These are phyloP conservation scores for Hericium coralloides DNA, from an alignment of 768 basidiomycete species.

Conservation along the genomic window DNA sequence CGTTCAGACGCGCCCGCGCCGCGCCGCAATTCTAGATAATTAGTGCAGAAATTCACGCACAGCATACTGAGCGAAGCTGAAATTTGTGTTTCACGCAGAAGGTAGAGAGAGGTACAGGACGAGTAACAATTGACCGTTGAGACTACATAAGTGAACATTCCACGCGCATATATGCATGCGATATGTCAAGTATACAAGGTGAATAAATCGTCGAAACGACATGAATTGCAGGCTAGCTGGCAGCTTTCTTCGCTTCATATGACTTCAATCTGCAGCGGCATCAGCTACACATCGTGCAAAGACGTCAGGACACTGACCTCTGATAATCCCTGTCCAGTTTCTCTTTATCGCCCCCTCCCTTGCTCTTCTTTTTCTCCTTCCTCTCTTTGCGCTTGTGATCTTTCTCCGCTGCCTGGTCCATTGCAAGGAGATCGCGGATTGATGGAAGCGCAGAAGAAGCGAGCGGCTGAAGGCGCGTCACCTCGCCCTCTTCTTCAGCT, in stretches of 20 bases:
- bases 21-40: too few species aligned
- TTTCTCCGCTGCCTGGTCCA: slow-evolving; percentile 60
- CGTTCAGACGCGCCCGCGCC: too few species aligned
- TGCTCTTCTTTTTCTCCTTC: slow-evolving; percentile 65
- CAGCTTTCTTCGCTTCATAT: slow-evolving; percentile 23
- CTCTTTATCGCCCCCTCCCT: slow-evolving; percentile 24
- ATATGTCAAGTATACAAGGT: neutral
- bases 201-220: neutral
- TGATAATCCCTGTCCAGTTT: slow-evolving; percentile 50
- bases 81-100: too few species aligned
- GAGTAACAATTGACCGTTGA: too few species aligned
- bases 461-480: slow-evolving; percentile 61
- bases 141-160: too few species aligned
- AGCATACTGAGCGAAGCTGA: too few species aligned
- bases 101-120: too few species aligned
- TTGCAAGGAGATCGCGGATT: slow-evolving; percentile 72
- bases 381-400: slow-evolving; percentile 60
- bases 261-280: slow-evolving; percentile 18
- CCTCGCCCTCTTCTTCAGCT: slow-evolving; percentile 32
- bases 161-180: too few species aligned
- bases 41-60: too few species aligned
- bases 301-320: slow-evolving; percentile 27
- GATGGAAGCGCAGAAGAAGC: slow-evolving; percentile 76
- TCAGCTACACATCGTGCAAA: neutral
- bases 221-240: slow-evolving; percentile 3